Conservation (phyloP, 1,284 basidiomycete genomes). For the Athelia sp. region DNA sequence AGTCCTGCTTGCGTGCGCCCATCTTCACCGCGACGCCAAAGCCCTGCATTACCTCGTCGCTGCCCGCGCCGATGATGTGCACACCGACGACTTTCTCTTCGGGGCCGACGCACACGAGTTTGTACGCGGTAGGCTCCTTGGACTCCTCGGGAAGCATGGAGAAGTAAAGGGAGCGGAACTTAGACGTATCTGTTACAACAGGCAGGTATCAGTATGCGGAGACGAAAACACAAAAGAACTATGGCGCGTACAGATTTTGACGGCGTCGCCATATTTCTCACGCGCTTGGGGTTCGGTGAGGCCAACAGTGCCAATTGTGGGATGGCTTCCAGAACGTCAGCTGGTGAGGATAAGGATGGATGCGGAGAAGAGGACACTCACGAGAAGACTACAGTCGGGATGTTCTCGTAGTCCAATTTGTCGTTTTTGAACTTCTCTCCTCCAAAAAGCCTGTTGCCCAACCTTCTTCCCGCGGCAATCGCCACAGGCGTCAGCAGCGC, state of each 20-base stretch:
- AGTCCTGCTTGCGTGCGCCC: slow-evolving; percentile 82
- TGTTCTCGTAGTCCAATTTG: slow-evolving; percentile 86
- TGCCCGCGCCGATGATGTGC: slow-evolving; percentile 88
- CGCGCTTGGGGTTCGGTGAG: slow-evolving; percentile 88
- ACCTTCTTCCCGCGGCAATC: slow-evolving; percentile 89
- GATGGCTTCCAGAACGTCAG: slow-evolving; percentile 54
- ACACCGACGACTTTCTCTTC: slow-evolving; percentile 95
- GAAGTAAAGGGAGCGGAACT: slow-evolving; percentile 84
- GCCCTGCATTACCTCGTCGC: slow-evolving; percentile 92
- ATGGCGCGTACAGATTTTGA: slow-evolving; percentile 82
- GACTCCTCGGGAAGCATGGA: slow-evolving; percentile 82
- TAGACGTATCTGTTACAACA: slow-evolving; percentile 57
- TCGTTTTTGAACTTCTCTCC: slow-evolving; percentile 80
- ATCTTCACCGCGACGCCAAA: slow-evolving; percentile 96
- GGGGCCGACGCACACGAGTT: slow-evolving; percentile 80
- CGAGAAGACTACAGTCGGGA: slow-evolving; percentile 95
- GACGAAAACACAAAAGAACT: slow-evolving; percentile 2
- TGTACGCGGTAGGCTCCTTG: slow-evolving; percentile 93
- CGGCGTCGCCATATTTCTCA: slow-evolving; percentile 78
- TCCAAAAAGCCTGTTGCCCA: slow-evolving; percentile 91
- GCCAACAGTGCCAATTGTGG: slow-evolving; percentile 89
- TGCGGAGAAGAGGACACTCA: slow-evolving; percentile 33
- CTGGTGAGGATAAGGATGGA: too few relatives aligned
- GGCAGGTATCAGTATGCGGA: not conserved
- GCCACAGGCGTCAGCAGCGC: slow-evolving; percentile 96